These are phyloP conservation scores for Cryptosporidium felis DNA, from an alignment of 169 alveolate genomes.

Conservation along the genomic window DNA sequence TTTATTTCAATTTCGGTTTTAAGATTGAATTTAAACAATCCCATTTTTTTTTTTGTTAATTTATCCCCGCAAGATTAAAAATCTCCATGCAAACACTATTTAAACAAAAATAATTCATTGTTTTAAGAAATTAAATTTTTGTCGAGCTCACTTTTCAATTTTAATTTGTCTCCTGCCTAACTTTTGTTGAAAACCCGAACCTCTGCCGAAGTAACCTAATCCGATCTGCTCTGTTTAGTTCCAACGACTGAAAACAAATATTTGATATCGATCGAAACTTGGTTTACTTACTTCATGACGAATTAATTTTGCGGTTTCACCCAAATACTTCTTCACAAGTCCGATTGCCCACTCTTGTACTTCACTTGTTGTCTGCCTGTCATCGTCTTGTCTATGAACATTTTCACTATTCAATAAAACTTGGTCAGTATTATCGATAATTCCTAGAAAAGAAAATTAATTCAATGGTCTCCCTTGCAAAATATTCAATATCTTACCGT, in stretches of 20 bases:
- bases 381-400: slow-evolving; percentile 67
- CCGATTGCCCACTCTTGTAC: slow-evolving; percentile 71
- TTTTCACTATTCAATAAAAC: slow-evolving; percentile 6
- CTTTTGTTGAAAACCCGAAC: slow-evolving; percentile 60
- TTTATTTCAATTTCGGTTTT: not conserved
- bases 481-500: slow-evolving; percentile 19
- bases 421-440: slow-evolving; percentile 38
- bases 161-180: not conserved
- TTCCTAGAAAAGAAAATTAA: slow-evolving; percentile 6
- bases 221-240: not conserved
- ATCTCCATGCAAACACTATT: not conserved
- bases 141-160: not conserved
- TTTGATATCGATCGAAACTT: not conserved
- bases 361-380: slow-evolving; percentile 67
- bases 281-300: slow-evolving; percentile 33
- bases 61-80: not conserved
- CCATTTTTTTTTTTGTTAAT: not conserved
- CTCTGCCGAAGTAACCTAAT: slow-evolving; percentile 48
- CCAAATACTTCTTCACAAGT: slow-evolving; percentile 25
- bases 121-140: not conserved
- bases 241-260: not conserved
- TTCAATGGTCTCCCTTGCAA: not conserved
- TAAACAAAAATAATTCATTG: not conserved
- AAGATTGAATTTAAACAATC: not conserved
- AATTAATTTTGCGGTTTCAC: slow-evolving; percentile 43